A percentile compares a stretch with the other conserved stretches of the same genome.
Evolutionary conservation across 2,329 filamentous ascomycete species (phyloP).

Genomic region (Rachicladosporium sp.): DNA sequence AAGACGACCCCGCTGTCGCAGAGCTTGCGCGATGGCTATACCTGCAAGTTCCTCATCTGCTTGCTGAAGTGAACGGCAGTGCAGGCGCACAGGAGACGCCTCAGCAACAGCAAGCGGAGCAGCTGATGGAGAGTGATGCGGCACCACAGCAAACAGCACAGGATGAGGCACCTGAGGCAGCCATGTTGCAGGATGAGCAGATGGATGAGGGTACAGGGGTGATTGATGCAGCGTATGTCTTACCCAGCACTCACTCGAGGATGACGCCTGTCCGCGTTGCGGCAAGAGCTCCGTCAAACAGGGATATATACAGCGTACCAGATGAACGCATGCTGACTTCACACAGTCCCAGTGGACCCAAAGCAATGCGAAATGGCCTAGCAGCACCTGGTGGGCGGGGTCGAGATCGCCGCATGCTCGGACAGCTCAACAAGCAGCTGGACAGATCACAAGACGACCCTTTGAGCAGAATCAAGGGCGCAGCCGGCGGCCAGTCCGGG

Average conservation of each 20-base stretch:
- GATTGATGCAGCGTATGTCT: constrained; percentile 32
- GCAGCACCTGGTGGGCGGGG: constrained; percentile 32
- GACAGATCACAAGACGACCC: constrained; percentile 63
- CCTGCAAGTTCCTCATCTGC: constrained; percentile 61
- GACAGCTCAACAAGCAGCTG: constrained; percentile 60
- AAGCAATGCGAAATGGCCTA: constrained; percentile 75
- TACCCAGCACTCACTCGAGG: background rate
- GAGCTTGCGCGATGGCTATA: constrained; percentile 94
- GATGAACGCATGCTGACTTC: too few relatives aligned
- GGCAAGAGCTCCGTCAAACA: constrained; percentile 3
- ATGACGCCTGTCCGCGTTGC: background rate
- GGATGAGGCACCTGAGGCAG: constrained; percentile 4
- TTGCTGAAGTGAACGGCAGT: constrained; percentile 48
- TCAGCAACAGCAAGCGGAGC: constrained; percentile 4
- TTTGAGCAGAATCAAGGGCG: constrained; percentile 64
- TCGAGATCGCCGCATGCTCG: constrained; percentile 71
- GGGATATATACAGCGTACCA: too few relatives aligned
- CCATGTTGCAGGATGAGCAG: constrained; percentile 48
- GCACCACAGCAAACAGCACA: constrained; percentile 4
- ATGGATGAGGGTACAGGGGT: constrained; percentile 47
- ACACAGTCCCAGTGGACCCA: constrained; percentile 76
- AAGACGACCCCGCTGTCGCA: constrained; percentile 69
- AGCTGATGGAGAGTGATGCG: constrained; percentile 1
- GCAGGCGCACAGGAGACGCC: background rate
- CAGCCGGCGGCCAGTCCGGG: constrained; percentile 49